Base-by-base conservation (phyloP, 331 rosid genomes). In the Pyracantha coccinea region DNA sequence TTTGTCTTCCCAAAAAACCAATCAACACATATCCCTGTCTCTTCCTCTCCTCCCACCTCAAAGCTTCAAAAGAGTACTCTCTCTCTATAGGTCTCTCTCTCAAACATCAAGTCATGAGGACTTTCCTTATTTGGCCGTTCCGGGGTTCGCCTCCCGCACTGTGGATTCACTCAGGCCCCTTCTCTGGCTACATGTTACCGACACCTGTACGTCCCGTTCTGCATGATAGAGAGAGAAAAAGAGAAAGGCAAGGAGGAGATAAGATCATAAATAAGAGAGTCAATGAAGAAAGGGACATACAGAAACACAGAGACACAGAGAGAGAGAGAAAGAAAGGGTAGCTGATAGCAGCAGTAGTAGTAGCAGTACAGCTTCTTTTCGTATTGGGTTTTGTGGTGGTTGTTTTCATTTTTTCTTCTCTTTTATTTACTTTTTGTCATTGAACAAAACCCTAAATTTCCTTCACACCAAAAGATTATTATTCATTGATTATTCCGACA, bases 201-300 rank as follows among this genome's bases (percentile, higher is more conserved):
- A 41, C 77, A 62, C 14, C 78, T 45, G 57, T 63, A 79, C 85
- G 63, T 72, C 54, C 11, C 5, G 4, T n/a, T 27, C 69, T 84
- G 84, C 91, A 85, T 80, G 83, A 79, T 38, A 28, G 53, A 25
- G 53, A 50, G 28, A 5, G 25, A 63, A 64, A 69, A 27, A 38
- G 16, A 82, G 47, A 25, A 57, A 23, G 23, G 7, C 62, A 1
- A 11, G 32, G 47, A 7, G 29, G 84, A 73, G 66, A 32, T 54
- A 54, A 54, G 75, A 54, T 12, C 50, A 7, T 63, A 63, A 29
- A 3, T 63, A 63, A 12, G 8, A 52, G 27, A 19, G 9, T 52
- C 33, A 77, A 32, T 54, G 69, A 20, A 66, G 77, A 60, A 16
- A 66, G 33, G 16, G 17, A 20, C 0, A 24, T 72, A 52, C 27